Evolutionary conservation across 2,329 filamentous ascomycete species (phyloP).

Genomic region (Shiraia bambusicola): DNA sequence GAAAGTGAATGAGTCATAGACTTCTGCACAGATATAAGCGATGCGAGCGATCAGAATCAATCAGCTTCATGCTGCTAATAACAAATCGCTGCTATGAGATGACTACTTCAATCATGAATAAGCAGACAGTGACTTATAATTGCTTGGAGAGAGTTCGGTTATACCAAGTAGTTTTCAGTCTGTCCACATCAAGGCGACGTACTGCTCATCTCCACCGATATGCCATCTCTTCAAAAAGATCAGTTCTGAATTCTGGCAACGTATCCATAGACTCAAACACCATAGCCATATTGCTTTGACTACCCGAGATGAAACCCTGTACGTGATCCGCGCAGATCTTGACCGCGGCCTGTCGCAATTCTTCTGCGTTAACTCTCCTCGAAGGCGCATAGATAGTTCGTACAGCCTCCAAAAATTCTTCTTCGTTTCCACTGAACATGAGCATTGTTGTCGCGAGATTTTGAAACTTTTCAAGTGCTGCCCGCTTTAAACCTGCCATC

Average conservation of each 20-base stretch:
- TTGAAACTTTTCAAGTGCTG: constrained; percentile 33
- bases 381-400: constrained; percentile 29
- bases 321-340: constrained; percentile 35
- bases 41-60: too few species aligned
- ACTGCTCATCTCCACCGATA: constrained; percentile 27
- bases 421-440: constrained; percentile 25
- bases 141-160: too few species aligned
- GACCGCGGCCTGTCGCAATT: constrained; percentile 22
- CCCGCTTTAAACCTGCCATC: constrained; percentile 25
- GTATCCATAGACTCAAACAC: constrained; percentile 34
- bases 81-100: too few species aligned
- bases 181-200: not conserved
- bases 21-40: too few species aligned
- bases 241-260: constrained; percentile 32
- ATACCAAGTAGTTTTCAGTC: too few species aligned
- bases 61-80: too few species aligned
- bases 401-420: constrained; percentile 26
- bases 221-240: constrained; percentile 34
- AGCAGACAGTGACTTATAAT: too few species aligned
- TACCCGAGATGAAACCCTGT: constrained; percentile 30
- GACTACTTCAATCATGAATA: too few species aligned
- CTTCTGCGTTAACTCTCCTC: constrained; percentile 23
- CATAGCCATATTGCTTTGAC: constrained; percentile 26
- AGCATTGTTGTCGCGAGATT: constrained; percentile 22
- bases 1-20: too few species aligned